Base-by-base conservation (phyloP, 176 grass and related monocot species). In the Alopecurus myosuroides region DNA sequence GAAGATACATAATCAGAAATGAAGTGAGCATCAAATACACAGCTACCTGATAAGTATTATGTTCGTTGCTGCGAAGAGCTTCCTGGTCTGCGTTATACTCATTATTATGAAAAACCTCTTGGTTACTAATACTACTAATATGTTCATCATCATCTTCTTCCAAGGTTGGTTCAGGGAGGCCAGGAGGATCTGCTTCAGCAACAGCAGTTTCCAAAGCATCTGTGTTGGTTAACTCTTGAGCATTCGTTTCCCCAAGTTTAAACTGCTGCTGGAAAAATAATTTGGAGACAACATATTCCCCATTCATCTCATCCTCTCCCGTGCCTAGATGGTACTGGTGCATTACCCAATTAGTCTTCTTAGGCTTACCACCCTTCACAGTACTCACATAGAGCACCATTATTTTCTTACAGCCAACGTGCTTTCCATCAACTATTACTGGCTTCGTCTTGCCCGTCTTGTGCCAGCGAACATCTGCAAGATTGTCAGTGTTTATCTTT, bases 311-410 rank as follows among this genome's bases (percentile, higher is more conserved):
- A 89, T 98, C 97, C 86, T 98, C 97, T 6, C 86, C 93, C 35
- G 78, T 94, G 60, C 97, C 97, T 20, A 98, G 86, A 55, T 98
- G 93, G 76, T 96, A 94, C 77, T 98, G 97, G 82, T 98, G 97
- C 78, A 96, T 98, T 63, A 98, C 97, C 97, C 97, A 98, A 75
- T 96, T 98, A 39, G 97, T 96, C 67, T 98, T 98, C 76, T 92
- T 90, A 28, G 93, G 56, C 79, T 94, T 96, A 4, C 72, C 97
- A 61, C 93, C 89, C 78, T 89, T 95, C n/a, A 64, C 66, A 29
- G 63, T 80, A 77, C 89, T 98, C 49, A 92, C 88, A 83, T 98
- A 98, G 14, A 98, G 84, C 29, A 98, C 91, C 97, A 98, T 92
- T 83, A 98, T 91, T 90, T 98, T 98, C 89, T 98, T 98, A 75